Conservation (phyloP, 495 filamentous ascomycete species). For the Penicillium crystallinum region DNA sequence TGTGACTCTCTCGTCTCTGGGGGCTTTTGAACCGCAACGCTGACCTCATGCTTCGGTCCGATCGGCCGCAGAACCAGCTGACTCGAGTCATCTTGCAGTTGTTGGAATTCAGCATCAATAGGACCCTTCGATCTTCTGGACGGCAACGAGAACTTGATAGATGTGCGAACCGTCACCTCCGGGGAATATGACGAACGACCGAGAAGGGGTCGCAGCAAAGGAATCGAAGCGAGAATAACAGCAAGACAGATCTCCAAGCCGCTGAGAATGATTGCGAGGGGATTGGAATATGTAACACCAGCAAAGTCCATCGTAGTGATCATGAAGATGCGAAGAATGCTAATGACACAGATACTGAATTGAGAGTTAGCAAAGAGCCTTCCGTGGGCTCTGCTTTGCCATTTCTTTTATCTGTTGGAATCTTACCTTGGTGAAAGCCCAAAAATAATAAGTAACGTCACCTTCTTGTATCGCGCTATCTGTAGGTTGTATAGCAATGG, state of each 20-base stretch:
- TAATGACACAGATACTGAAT: background rate
- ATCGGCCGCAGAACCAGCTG: background rate
- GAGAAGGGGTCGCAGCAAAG: conserved; percentile 18
- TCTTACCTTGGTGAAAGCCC: background rate
- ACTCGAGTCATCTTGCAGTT: background rate
- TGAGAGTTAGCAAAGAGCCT: background rate
- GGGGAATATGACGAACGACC: background rate
- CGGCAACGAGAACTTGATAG: background rate
- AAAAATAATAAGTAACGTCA: background rate
- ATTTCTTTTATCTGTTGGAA: too few relatives aligned
- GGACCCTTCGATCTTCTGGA: background rate
- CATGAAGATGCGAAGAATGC: background rate
- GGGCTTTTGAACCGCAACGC: background rate
- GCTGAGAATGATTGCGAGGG: conserved; percentile 15
- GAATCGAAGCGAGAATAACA: conserved; percentile 16
- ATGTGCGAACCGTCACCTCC: background rate
- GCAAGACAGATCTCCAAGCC: conserved; percentile 21
- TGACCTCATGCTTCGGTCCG: background rate
- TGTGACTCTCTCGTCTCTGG: background rate
- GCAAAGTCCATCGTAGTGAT: background rate
- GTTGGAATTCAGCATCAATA: background rate
- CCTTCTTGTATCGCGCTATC: background rate
- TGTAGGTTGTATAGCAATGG: conserved; percentile 7
- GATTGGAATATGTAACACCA: conserved; percentile 1
- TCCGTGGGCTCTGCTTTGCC: too few relatives aligned